phyloP scores from a whole-genome alignment of 805 yeast genomes.

The Saccharomycopsis sp. region DNA sequence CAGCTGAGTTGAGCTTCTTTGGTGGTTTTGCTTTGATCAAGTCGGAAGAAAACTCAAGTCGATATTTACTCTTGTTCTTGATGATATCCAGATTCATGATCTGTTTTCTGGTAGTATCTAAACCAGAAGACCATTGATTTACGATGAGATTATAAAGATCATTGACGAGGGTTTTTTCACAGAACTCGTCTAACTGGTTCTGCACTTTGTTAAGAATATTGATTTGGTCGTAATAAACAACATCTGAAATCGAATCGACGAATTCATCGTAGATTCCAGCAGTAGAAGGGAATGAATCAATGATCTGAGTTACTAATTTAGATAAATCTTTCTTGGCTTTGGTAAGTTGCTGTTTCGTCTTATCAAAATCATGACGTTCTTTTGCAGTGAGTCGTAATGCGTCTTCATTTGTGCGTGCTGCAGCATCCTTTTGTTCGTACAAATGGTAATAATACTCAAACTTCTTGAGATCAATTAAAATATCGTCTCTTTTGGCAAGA shows the following conservation, averaged over 20 bases:
- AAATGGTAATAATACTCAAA: constrained; percentile 17
- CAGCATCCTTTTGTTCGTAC: constrained; percentile 26
- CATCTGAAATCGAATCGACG: constrained; percentile 31
- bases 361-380: constrained; percentile 28
- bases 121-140: not conserved
- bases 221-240: constrained; percentile 29
- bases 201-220: constrained; percentile 23
- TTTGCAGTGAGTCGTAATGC: constrained; percentile 26
- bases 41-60: not conserved
- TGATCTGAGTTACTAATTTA: constrained; percentile 27
- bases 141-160: not conserved
- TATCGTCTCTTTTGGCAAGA: constrained; percentile 31
- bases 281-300: constrained; percentile 32
- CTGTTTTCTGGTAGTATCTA: constrained; percentile 7
- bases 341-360: constrained; percentile 25
- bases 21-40: not conserved
- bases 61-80: constrained; percentile 1
- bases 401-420: constrained; percentile 27
- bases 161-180: not conserved
- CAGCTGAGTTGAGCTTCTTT: constrained; percentile 8
- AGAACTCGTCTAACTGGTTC: not conserved
- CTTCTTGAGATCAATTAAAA: constrained; percentile 28
- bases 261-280: constrained; percentile 35
- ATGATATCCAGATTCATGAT: constrained; percentile 10
- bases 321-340: constrained; percentile 19